phyloP scores from a whole-genome alignment of 2,329 filamentous ascomycete species.

The Fusarium tuaranense region DNA sequence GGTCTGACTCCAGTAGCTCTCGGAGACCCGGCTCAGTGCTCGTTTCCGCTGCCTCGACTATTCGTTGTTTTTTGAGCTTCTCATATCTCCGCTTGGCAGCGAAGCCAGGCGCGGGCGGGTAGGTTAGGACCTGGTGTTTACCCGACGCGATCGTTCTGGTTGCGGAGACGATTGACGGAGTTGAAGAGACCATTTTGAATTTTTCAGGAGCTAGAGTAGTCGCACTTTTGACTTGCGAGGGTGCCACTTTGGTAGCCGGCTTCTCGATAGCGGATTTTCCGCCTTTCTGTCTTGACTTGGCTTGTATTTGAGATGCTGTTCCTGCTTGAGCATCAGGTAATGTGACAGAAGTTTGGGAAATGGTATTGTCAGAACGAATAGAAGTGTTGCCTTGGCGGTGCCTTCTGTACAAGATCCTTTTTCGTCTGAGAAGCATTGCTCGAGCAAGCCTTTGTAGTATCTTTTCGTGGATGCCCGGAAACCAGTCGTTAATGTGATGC shows the following conservation, averaged over 20 bases:
- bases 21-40: background rate
- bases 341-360: background rate
- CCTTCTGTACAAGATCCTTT: conserved; percentile 21
- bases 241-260: background rate
- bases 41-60: background rate
- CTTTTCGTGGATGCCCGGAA: conserved; percentile 5
- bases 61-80: background rate
- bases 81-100: background rate
- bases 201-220: conserved; percentile 8
- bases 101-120: conserved; percentile 9
- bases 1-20: background rate
- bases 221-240: background rate
- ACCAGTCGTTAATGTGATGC: conserved; percentile 14
- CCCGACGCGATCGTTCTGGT: conserved; percentile 2
- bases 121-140: background rate
- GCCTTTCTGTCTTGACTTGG: background rate
- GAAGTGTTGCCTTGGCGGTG: background rate
- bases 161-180: conserved; percentile 9
- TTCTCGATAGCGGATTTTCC: background rate
- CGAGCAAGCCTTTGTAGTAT: conserved; percentile 17
- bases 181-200: background rate
- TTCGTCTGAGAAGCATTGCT: conserved; percentile 26
- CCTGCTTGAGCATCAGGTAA: background rate
- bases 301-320: background rate
- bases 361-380: background rate